Conservation (phyloP, 345 rosid genomes). For the Linum tenue region DNA sequence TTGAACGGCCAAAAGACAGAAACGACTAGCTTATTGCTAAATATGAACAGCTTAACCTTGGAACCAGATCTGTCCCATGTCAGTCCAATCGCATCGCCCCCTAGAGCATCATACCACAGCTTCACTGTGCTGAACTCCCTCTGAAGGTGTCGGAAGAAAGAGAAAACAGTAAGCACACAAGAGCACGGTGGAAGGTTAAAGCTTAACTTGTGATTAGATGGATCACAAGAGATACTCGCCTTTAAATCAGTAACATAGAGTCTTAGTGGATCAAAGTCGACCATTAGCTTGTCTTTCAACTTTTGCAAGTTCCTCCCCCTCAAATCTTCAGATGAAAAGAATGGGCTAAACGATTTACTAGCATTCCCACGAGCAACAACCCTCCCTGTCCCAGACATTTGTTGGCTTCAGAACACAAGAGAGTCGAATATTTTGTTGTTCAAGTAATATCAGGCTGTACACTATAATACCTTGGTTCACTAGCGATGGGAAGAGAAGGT, state of each 20-base stretch:
- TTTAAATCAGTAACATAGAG: constrained; percentile 54
- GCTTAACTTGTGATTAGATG: neutral
- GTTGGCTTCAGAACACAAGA: neutral
- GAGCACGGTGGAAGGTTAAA: neutral
- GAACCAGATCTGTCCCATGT: constrained; percentile 56
- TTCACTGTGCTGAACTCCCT: constrained; percentile 51
- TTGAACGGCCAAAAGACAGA: neutral
- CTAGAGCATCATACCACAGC: constrained; percentile 77
- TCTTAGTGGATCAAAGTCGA: constrained; percentile 65
- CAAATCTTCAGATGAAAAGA: constrained; percentile 43
- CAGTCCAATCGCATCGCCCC: constrained; percentile 77
- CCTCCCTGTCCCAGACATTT: constrained; percentile 40
- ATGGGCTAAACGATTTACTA: constrained; percentile 52
- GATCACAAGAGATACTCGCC: constrained; percentile 32
- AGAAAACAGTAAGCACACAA: constrained; percentile 8
- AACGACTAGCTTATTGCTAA: neutral
- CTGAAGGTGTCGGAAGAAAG: constrained; percentile 25
- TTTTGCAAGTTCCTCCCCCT: constrained; percentile 41
- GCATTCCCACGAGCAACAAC: constrained; percentile 60
- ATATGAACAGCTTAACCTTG: constrained; percentile 38
- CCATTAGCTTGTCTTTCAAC: constrained; percentile 48
- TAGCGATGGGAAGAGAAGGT: constrained; percentile 68
- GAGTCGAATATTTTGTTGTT: neutral
- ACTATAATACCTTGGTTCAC: constrained; percentile 46
- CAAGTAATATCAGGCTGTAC: neutral